Conservation (phyloP, 768 basidiomycete genomes). For the Rhodotorula taiwanensis region DNA sequence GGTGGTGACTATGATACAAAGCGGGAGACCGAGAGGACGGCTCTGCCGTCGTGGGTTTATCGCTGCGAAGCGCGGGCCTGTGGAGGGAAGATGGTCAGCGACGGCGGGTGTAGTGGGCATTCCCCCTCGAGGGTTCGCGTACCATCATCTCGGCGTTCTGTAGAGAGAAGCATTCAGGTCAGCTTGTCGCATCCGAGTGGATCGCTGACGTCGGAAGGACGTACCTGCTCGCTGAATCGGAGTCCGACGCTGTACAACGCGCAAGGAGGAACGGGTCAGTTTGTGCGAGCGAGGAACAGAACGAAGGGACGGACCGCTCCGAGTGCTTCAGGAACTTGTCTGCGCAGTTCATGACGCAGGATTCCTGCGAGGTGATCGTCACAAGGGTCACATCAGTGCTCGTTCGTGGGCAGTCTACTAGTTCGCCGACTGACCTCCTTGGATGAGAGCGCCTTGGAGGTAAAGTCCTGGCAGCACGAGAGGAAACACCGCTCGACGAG, state of each 20-base stretch:
- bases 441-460: conserved; percentile 80
- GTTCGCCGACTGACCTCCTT: conserved; percentile 63
- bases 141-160: conserved; percentile 36
- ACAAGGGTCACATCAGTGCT: neutral
- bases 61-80: conserved; percentile 15
- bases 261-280: neutral
- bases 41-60: no score
- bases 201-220: neutral
- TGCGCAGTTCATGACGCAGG: conserved; percentile 84
- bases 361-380: conserved; percentile 53
- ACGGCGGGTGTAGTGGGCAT: no score
- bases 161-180: no score
- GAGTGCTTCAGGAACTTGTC: conserved; percentile 84
- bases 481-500: conserved; percentile 95
- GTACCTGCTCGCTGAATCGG: conserved; percentile 22
- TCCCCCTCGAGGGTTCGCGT: neutral
- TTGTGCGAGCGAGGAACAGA: neutral
- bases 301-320: conserved; percentile 26
- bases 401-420: neutral
- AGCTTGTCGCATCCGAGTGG: no score
- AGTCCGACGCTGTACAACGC: conserved; percentile 28
- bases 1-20: no score
- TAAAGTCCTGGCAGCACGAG: conserved; percentile 92
- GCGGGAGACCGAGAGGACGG: no score
- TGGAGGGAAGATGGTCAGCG: neutral